Evolutionary conservation across 2,329 filamentous ascomycete species (phyloP), one percentile per base, ranked within the genome.

Genomic region (Claviceps maximensis): DNA sequence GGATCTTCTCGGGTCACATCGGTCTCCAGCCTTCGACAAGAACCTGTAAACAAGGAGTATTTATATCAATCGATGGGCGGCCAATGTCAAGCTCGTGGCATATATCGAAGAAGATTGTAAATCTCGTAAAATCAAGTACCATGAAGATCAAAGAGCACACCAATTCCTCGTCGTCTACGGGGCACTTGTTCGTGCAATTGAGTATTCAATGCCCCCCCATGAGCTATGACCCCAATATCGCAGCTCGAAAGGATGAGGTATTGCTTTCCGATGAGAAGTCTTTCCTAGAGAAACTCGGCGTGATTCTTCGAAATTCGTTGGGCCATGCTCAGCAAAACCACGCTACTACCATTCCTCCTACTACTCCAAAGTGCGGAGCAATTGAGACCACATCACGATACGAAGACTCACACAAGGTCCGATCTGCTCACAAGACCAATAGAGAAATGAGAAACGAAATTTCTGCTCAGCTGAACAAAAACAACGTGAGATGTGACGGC

Each of bases 141-240:
- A 27, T 4, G 3, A 17, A 41, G 9, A 40, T 15, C 12, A 29
- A 25, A 13, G 21, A 36, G n/a, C 23, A 38, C 4, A n/a, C 5
- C 29, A 17, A 45, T 6, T 47, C 17, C 19, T 36, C 31, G 9
- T 55, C 59, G 7, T 59, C 64, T 27, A 60, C 58, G 47, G 73
- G 71, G 19, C 75, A 79, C 50, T 74, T 76, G 0, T 89, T 89
- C 61, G 65, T 89, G 42, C 74, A 74, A 42, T 65, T 90, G 40
- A 77, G 81, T 53, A 80, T 90, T 31, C 64, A 63, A 15, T 89
- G 84, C 60, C 75, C 79, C 0, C 62, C 69, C 1, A 74, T 74
- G 29, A 82, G 73, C 54, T 90, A 90, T 60, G 86, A 90, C 65
- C 72, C 76, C 1, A 90, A 89, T 58, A 67, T 89, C 6, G 81